These are phyloP conservation scores for Backusella morwellensis DNA, from an alignment of 192 early-diverging fungal species.

Conservation along the genomic window DNA sequence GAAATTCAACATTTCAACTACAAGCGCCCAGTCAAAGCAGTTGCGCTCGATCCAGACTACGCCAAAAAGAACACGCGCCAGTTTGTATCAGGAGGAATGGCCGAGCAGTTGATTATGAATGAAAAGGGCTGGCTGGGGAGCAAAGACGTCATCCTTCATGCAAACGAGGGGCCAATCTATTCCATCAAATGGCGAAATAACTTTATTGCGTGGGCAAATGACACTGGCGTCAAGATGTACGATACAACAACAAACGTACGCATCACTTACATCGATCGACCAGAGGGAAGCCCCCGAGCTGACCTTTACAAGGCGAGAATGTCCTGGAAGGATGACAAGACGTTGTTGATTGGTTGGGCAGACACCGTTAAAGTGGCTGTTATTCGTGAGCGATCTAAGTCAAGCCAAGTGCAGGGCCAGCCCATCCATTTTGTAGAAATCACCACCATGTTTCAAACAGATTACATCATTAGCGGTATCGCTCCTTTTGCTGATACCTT, in stretches of 20 bases:
- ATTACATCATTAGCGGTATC: constrained; percentile 83
- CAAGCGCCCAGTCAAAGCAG: constrained; percentile 83
- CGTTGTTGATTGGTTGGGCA: constrained; percentile 93
- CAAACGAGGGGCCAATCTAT: constrained; percentile 89
- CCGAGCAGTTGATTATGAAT: constrained; percentile 81
- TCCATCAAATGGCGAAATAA: constrained; percentile 80
- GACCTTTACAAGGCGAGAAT: constrained; percentile 87
- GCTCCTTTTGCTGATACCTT: constrained; percentile 75
- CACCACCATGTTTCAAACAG: constrained; percentile 68
- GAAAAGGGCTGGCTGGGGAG: constrained; percentile 95
- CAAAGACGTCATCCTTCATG: constrained; percentile 75
- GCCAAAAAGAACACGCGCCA: constrained; percentile 68
- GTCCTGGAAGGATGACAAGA: constrained; percentile 77
- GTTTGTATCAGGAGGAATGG: constrained; percentile 89
- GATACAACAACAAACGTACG: constrained; percentile 66
- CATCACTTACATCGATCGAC: constrained; percentile 84
- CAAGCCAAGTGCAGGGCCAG: constrained; percentile 36
- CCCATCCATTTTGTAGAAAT: constrained; percentile 60
- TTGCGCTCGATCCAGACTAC: constrained; percentile 90
- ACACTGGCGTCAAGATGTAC: constrained; percentile 85
- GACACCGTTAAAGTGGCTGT: constrained; percentile 85
- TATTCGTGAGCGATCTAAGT: constrained; percentile 53
- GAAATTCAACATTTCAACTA: constrained; percentile 75
- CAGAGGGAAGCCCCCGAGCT: constrained; percentile 67
- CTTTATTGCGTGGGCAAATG: constrained; percentile 95